Evolutionary conservation across 1,284 basidiomycete species (phyloP), one percentile per base, ranked within the genome.

Genomic region (Leccinum subrobustum): DNA sequence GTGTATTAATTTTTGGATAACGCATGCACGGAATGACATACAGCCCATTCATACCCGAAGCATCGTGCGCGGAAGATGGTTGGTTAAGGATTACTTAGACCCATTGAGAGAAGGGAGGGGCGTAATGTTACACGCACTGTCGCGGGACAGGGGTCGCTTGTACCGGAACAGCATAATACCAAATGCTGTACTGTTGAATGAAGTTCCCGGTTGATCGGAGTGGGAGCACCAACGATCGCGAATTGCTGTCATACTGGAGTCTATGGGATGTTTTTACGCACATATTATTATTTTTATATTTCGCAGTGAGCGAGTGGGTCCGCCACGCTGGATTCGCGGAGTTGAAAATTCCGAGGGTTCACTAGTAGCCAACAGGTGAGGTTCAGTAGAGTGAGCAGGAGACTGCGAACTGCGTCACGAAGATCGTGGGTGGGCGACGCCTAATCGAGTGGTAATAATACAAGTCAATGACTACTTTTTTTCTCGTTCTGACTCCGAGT

Each of bases 241-340:
- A 58, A 52, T 8, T 39, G 35, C 31, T 54, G 39, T 7, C 56
- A 47, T 47, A 18, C 42, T 29, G 33, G n/a, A 59, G 29, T 20
- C 0, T 37, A 33, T 47, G 18, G 31, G 59, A 29, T 31, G 20
- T 35, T 42, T 33, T 69, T 71, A 67, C 67, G 58, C 65, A 68
- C 58, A 50, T 14, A 7, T 23, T 20, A 3, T 47, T 20, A 14
- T 23, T 47, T 47, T 20, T 47, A 20, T 51, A n/a, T 9, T 27
- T n/a, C 23, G 23, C 23, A 50, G 47, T 14, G 14, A 7, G 23
- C 9, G 11, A 23, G 44, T 23, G 20, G 20, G 44, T 48, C 33
- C 37, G 70, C 61, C 69, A 72, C 73, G 63, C 70, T 52, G 60
- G 29, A 55, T 58, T 75, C 71, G 71, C 71, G 71, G 71, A 73